A percentile compares a stretch with the other conserved stretches of the same genome.
These are phyloP conservation scores for Yarrowia sp. DNA, from an alignment of 805 yeast species.

Conservation along the genomic window DNA sequence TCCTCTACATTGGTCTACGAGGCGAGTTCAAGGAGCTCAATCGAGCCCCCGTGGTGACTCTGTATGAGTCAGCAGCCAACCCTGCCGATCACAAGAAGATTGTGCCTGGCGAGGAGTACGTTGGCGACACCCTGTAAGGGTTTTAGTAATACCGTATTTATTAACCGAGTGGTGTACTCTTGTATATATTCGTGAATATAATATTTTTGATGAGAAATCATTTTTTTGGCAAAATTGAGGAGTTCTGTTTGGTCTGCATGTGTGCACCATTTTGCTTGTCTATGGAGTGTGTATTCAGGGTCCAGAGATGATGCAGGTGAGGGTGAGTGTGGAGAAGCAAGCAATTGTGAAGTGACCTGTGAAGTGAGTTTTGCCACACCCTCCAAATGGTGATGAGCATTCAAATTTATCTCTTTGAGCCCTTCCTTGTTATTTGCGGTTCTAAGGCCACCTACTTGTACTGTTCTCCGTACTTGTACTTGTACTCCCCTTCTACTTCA, in stretches of 20 bases:
- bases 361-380: too few relatives aligned
- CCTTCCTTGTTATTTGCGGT: too few relatives aligned
- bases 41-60: slow-evolving; percentile 69
- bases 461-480: background rate
- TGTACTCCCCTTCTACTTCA: background rate
- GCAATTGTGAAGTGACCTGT: too few relatives aligned
- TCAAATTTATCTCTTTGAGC: too few relatives aligned
- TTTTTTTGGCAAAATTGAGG: too few relatives aligned
- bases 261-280: background rate
- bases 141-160: slow-evolving; percentile 3
- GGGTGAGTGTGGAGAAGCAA: too few relatives aligned
- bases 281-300: background rate
- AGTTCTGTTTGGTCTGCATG: background rate
- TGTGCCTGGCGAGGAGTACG: slow-evolving; percentile 43
- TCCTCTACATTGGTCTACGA: slow-evolving; percentile 78
- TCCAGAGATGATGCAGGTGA: background rate
- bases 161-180: background rate
- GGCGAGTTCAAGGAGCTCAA: slow-evolving; percentile 59
- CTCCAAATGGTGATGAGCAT: too few relatives aligned
- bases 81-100: slow-evolving; percentile 78
- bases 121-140: slow-evolving; percentile 39
- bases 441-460: too few relatives aligned
- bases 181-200: slow-evolving; percentile 3
- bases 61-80: slow-evolving; percentile 91
- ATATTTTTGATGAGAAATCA: background rate